Conservation (phyloP, 2,329 filamentous ascomycete species). For the Ophiostoma pallidulum region DNA sequence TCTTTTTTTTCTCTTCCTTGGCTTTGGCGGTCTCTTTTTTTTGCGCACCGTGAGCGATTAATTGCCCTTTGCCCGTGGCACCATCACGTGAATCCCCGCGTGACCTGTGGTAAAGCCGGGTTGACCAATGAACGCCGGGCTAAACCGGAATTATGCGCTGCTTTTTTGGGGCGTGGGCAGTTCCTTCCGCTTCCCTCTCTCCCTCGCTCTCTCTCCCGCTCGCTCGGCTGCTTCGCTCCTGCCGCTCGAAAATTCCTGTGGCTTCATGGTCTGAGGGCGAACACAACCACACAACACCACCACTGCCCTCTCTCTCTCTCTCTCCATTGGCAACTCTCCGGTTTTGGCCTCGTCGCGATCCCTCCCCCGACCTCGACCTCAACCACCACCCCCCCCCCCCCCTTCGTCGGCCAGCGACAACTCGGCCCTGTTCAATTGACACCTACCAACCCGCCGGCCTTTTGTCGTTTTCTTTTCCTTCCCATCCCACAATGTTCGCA, state of each 20-base stretch:
- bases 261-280: constrained; percentile 16
- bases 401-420: constrained; percentile 11
- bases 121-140: constrained; percentile 20
- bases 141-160: constrained; percentile 19
- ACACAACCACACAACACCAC: constrained; percentile 9
- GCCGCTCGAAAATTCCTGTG: constrained; percentile 14
- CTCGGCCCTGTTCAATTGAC: neutral
- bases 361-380: neutral
- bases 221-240: too few species aligned
- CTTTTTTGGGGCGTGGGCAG: constrained; percentile 1
- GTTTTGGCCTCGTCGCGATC: neutral
- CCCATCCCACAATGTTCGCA: constrained; percentile 61
- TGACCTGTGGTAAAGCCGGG: constrained; percentile 10
- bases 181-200: constrained; percentile 4
- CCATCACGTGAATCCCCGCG: constrained; percentile 11
- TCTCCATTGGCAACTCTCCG: neutral
- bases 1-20: neutral
- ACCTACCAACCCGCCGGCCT: too few species aligned
- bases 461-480: neutral
- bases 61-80: constrained; percentile 12
- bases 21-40: constrained; percentile 1
- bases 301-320: neutral
- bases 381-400: constrained; percentile 11
- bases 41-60: constrained; percentile 15
- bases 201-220: constrained; percentile 17